Base-by-base conservation (phyloP, 2,329 filamentous ascomycete species). In the Aureobasidium sp. region DNA sequence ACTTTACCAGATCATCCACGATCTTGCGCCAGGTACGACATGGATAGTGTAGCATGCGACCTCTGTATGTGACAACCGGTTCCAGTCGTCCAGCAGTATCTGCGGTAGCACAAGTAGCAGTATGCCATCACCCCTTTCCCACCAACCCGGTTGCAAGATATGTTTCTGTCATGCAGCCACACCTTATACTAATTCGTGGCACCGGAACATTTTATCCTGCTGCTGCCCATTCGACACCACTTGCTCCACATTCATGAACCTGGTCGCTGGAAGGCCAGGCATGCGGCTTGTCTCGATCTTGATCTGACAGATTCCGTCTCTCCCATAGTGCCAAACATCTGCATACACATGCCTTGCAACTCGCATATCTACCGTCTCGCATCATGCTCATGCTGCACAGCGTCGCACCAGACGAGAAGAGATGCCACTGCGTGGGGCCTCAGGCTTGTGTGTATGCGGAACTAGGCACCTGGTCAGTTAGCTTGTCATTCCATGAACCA, bases 151-250 rank as follows among this genome's bases (percentile, higher is more conserved):
- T 54, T 53, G 44, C 1, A 41, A 55, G 44, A 39, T 25, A 25
- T 10, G 27, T 48, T 48, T 42, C 45, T 55, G 41, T 61, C 50
- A 61, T 48, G 58, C 58, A 61, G 59, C 59, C 59, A 61, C 59
- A 61, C 59, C 50, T 61, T 61, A 61, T 61, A 44, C 30, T 5
- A 25, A 32, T 61, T 47, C 37, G 57, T 50, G 57, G 42, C 34
- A 59, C 45, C 45, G 44, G 57, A 50, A 50, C 14, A 59, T 59
- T 37, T 50, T 30, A n/a, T 45, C 39, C 39, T 57, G 51, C 37
- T 44, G 51, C 51, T 44, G 16, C 39, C 39, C 51, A 55, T 44
- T 27, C 27, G 39, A 57, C 53, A 57, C 53, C 10, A 41, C 34
- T 53, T 55, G 30, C 32, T 41, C 25, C 42, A 37, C 21, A 47